Base-by-base conservation (phyloP, 192 early-diverging fungal species). In the Rhizophagus clarus region DNA sequence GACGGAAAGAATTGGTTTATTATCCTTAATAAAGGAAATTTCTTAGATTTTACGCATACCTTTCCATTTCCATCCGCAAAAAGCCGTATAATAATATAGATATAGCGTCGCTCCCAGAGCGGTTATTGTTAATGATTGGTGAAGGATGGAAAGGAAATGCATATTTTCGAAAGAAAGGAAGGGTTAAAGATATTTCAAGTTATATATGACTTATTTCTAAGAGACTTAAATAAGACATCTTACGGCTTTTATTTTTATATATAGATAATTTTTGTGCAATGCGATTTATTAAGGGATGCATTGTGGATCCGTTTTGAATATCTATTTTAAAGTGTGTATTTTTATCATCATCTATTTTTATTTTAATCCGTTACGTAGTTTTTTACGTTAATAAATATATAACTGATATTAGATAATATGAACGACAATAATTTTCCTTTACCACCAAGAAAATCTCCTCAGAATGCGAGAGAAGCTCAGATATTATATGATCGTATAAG, bases 11-110 rank as follows among this genome's bases (percentile, higher is more conserved):
- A 11, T n/a, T 70, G n/a, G 37, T 45, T 40, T 70, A 70, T 7
- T 20, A 12, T 12, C 9, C 17, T 70, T 15, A 24, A n/a, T 24
- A 26, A 8, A 14, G 28, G 24, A 28, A 29, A 67, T 2, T 12
- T 45, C 17, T 71, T 11, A 2, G 6, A 40, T 17, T 26, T 45
- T 26, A 31, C 31, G 37, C n/a, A 14, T 32, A 71, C 77, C 77
- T 56, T 42, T 68, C 77, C 77, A 79, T 60, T 79, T 68, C 77
- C 77, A 79, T 45, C 60, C 42, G 49, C 77, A 79, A 70, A 79
- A 79, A 37, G 26, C 47, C 9, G 77, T 79, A 79, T 79, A 79
- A 79, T 79, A 79, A 34, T 69, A 79, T 34, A 79, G 61, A 56
- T 79, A 79, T 6, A 79, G 9, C 28, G 66, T 60, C n/a, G 68